Evolutionary conservation across 2,329 filamentous ascomycete species (phyloP).

Genomic region (Parastagonospora avenae): DNA sequence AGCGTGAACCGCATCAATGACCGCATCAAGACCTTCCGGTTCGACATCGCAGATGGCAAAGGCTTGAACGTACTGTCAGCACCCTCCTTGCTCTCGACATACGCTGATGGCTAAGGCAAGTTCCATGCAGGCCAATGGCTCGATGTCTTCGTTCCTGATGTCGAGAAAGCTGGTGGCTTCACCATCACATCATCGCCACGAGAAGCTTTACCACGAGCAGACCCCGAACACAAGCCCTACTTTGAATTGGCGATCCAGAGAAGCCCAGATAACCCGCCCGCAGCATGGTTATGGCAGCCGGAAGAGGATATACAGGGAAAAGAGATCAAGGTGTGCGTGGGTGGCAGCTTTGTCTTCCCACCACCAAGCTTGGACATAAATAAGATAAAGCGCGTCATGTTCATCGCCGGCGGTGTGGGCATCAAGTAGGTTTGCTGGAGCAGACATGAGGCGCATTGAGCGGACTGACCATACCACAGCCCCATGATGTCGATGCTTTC

Average conservation of each 20-base stretch:
- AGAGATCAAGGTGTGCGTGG: slow-evolving; percentile 70
- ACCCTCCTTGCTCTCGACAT: slow-evolving; percentile 31
- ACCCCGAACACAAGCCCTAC: slow-evolving; percentile 51
- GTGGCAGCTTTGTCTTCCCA: slow-evolving; percentile 82
- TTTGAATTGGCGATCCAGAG: slow-evolving; percentile 80
- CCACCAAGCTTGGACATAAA: slow-evolving; percentile 56
- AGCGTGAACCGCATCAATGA: slow-evolving; percentile 69
- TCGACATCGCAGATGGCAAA: slow-evolving; percentile 60
- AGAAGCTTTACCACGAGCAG: slow-evolving; percentile 47
- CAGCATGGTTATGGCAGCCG: slow-evolving; percentile 74
- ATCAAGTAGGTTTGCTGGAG: slow-evolving; percentile 65
- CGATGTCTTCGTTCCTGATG: slow-evolving; percentile 75
- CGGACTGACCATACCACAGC: slow-evolving; percentile 44
- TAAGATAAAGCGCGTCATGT: slow-evolving; percentile 65
- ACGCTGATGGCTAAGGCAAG: slow-evolving; percentile 50
- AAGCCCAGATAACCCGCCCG: slow-evolving; percentile 72
- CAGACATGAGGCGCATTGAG: neutral
- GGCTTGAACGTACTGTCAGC: slow-evolving; percentile 55
- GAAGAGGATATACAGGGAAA: slow-evolving; percentile 61
- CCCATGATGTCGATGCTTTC: slow-evolving; percentile 77
- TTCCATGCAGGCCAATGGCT: slow-evolving; percentile 89
- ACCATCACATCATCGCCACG: slow-evolving; percentile 81
- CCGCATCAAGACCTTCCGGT: slow-evolving; percentile 69
- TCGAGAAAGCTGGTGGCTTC: slow-evolving; percentile 79
- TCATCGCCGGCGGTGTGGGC: slow-evolving; percentile 81